A percentile compares a stretch with the other conserved stretches of the same genome.
These are phyloP conservation scores for Phytophthora syringae DNA, from an alignment of 352 stramenopile genomes.

Conservation along the genomic window DNA sequence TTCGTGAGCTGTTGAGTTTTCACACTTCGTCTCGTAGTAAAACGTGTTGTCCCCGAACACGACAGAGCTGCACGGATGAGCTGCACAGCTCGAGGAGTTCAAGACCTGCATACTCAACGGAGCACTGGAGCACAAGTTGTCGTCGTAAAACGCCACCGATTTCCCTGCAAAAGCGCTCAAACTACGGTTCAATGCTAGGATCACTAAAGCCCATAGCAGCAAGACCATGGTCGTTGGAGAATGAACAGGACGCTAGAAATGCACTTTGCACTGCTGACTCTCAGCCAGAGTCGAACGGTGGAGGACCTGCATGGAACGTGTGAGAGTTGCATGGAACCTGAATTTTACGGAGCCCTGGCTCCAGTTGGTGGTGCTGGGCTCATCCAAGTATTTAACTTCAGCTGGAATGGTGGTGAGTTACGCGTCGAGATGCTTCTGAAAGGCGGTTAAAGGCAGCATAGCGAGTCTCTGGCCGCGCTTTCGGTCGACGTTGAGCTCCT, in stretches of 20 bases:
- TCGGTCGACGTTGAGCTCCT: conserved; percentile 50
- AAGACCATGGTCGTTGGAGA: conserved; percentile 35
- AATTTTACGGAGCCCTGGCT: conserved; percentile 1
- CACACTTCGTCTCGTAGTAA: conserved; percentile 31
- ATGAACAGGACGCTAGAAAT: conserved; percentile 8
- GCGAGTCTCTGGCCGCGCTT: conserved; percentile 58
- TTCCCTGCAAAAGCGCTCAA: conserved; percentile 12
- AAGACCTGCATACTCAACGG: conserved; percentile 34
- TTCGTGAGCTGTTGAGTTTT: conserved; percentile 3
- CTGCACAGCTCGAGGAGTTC: conserved; percentile 21
- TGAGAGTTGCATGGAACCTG: conserved; percentile 22
- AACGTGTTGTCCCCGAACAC: conserved; percentile 22
- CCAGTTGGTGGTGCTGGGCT: conserved; percentile 8
- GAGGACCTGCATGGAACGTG: conserved; percentile 30
- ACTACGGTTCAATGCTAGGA: conserved; percentile 8
- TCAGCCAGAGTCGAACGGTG: conserved; percentile 26
- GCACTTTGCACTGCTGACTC: conserved; percentile 9
- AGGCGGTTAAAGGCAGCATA: conserved; percentile 52
- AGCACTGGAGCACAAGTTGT: conserved; percentile 17
- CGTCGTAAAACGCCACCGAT: conserved; percentile 22
- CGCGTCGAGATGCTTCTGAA: conserved; percentile 43
- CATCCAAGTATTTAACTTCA: conserved; percentile 17
- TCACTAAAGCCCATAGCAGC: conserved; percentile 15
- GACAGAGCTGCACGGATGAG: conserved; percentile 21
- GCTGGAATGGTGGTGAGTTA: conserved; percentile 12